Conservation (phyloP, 1,139 yeast genomes). For the Schwanniomyces etchellsii region DNA sequence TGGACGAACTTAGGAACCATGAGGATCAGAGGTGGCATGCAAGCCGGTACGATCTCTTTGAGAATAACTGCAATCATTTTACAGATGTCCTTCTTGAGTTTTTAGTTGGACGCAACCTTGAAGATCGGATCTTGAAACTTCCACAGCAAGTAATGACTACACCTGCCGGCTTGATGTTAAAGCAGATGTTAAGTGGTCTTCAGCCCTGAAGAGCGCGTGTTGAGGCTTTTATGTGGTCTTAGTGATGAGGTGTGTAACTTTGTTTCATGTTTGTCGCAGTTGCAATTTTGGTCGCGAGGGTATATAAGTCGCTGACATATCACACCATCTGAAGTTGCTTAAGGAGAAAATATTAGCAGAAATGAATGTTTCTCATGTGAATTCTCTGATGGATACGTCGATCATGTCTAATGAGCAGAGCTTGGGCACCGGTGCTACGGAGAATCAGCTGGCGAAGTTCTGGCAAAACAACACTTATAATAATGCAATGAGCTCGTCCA, state of each 20-base stretch:
- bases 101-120: constrained; percentile 45
- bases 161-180: constrained; percentile 49
- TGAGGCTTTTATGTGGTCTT: too few relatives aligned
- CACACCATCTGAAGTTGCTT: too few relatives aligned
- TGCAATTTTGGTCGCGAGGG: too few relatives aligned
- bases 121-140: constrained; percentile 46
- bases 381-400: constrained; percentile 8
- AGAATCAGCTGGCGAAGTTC: constrained; percentile 9
- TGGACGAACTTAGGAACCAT: constrained; percentile 40
- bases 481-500: constrained; percentile 3
- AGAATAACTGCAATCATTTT: constrained; percentile 68
- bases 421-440: constrained; percentile 3
- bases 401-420: constrained; percentile 9
- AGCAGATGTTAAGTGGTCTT: constrained; percentile 25
- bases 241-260: not conserved
- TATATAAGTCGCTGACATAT: too few relatives aligned
- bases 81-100: constrained; percentile 55
- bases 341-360: too few relatives aligned
- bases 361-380: constrained; percentile 6
- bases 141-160: constrained; percentile 55
- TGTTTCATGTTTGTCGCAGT: not conserved
- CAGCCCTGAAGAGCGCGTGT: constrained; percentile 1
- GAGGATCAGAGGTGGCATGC: constrained; percentile 41
- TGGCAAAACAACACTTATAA: constrained; percentile 10
- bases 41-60: constrained; percentile 50